Base-by-base conservation (phyloP, 768 basidiomycete genomes). In the Termitomyces sp. region DNA sequence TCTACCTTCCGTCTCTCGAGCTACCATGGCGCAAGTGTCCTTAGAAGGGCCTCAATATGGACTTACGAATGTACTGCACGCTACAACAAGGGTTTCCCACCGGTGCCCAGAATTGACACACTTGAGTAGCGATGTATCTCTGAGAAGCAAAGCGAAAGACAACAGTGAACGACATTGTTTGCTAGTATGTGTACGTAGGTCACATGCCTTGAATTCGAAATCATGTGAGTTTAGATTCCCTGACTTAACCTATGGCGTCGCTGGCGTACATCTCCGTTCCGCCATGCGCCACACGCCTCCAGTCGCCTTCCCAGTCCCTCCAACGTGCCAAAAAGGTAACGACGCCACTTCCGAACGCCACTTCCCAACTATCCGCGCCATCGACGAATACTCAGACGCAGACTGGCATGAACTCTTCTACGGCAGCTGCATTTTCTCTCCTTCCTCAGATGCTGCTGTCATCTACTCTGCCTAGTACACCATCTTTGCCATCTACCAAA, bases 191-290 rank as follows among this genome's bases (percentile, higher is more conserved):
- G 20, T 20, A 7, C 13, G 28, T 30, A 8, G 20, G 52, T 53
- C 38, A 28, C 52, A 53, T 41, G 52, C 6, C 28, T 9, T 10
- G n/a, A 30, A 40, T 18, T 28, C 11, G 2, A 52, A 38, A 52
- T 33, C 53, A 54, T 35, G 43, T 33, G 53, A 44, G 45, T 18
- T 16, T 11, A 5, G 7, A n/a, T 20, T 24, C 24, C 3, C 7
- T 20, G 18, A 20, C 30, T 1, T 18, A 5, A 13, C 32, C 46
- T 33, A 76, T 82, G 80, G 75, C 79, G 11, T 76, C 76, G 9
- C 67, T 84, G 44, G 79, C 80, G 57, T 83, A 82, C 62, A 69
- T 80, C 56, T 71, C 75, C 7, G 62, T 79, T 5, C 79, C 80
- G 1, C 60, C 70, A 9, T 72, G 70, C 6, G 79, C 79, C 10